Percentiles rank a stretch among this genome's conserved stretches.
Evolutionary conservation across 2,329 filamentous ascomycete species (phyloP).

Genomic region (Coniochaeta hoffmannii): DNA sequence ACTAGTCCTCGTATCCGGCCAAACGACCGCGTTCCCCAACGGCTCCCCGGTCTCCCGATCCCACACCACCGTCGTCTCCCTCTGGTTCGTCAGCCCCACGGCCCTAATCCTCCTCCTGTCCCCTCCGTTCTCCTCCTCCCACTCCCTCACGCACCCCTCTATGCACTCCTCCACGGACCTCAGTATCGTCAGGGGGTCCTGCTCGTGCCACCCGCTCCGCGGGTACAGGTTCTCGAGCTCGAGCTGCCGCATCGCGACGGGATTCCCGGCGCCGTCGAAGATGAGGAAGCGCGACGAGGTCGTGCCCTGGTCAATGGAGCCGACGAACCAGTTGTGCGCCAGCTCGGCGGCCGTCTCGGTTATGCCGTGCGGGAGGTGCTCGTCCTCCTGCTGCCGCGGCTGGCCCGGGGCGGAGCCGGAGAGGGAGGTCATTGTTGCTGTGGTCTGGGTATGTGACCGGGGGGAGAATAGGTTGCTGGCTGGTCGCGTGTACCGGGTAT

Average conservation of each 20-base stretch:
- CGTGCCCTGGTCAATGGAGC: slow-evolving; percentile 85
- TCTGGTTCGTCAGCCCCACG: slow-evolving; percentile 83
- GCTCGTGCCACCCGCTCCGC: slow-evolving; percentile 87
- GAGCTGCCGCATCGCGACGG: slow-evolving; percentile 76
- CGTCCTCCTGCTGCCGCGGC: not conserved
- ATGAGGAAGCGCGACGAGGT: slow-evolving; percentile 87
- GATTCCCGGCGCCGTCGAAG: slow-evolving; percentile 72
- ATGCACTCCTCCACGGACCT: slow-evolving; percentile 73
- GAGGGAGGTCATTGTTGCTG: not conserved
- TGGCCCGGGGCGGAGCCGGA: not conserved
- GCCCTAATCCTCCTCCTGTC: slow-evolving; percentile 61
- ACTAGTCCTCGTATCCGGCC: slow-evolving; percentile 78
- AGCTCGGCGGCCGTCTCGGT: slow-evolving; percentile 16
- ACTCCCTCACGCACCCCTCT: slow-evolving; percentile 64
- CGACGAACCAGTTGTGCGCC: slow-evolving; percentile 56
- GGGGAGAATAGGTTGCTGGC: not conserved
- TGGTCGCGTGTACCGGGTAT: not conserved
- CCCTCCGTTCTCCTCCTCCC: slow-evolving; percentile 62
- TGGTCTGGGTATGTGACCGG: not conserved
- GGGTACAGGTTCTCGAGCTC: slow-evolving; percentile 83
- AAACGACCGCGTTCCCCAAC: slow-evolving; percentile 78
- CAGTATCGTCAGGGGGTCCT: slow-evolving; percentile 72
- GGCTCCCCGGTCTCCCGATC: slow-evolving; percentile 73
- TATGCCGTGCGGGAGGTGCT: slow-evolving; percentile 16
- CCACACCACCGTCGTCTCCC: slow-evolving; percentile 84